Base-by-base conservation (phyloP, 73 alveolate genomes). In the Blepharisma stoltei region DNA sequence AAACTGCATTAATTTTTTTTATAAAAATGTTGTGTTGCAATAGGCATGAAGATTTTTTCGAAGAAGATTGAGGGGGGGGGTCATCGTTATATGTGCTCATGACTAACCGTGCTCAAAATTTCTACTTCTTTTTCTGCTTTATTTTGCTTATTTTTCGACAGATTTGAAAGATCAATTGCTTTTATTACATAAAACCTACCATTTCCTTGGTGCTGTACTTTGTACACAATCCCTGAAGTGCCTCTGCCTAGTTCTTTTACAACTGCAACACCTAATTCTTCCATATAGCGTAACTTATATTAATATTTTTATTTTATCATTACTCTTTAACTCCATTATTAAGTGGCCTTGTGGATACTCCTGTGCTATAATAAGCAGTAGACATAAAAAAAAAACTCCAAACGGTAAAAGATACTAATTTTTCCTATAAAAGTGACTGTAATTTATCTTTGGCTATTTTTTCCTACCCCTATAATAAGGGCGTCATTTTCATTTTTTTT, bases 161-260 rank as follows among this genome's bases (percentile, higher is more conserved):
- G 14, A 18, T 65, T 45, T 14, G 76, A 67, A 55, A 93, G 54
- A 78, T 91, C 89, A 43, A 93, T 84, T 80, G 84, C 86, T 76
- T 93, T 93, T 68, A 93, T 77, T 14, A 93, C 93, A 83, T 83
- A 93, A 43, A 80, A 67, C 73, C 67, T 67, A 78, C 86, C 82
- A 83, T 89, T 89, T n/a, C 54, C 45, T 81, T 77, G 71, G 6
- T 96, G 86, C 78, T 82, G 82, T 14, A 88, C 96, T 83, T 91
- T 91, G 81, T 86, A 89, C 1, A 94, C 98, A 6, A 86, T 85
- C 25, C 98, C 96, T 81, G 82, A 90, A 6, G 97, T 90, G 4
- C 98, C 98, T 76, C 93, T 77, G 43, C 98, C 98, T 77, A 94
- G 81, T 82, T 94, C 96, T 79, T 83, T 88, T 1, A 82, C 67